Base-by-base conservation (phyloP, 2,329 filamentous ascomycete genomes). In the Colletotrichum chlorophyti region DNA sequence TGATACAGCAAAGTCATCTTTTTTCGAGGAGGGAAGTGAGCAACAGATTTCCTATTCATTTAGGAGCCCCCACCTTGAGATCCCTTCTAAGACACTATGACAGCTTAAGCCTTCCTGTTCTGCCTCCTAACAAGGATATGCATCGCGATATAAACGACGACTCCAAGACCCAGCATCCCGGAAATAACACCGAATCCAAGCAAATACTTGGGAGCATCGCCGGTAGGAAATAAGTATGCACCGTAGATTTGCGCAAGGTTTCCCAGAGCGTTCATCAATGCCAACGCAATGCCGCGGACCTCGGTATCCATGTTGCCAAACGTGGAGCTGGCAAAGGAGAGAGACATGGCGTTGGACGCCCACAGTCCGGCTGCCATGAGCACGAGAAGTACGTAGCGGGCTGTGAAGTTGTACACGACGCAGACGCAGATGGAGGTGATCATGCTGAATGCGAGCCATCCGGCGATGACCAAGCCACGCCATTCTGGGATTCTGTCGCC, bases 211-310 rank as follows among this genome's bases (percentile, higher is more conserved):
- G 82, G 81, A 17, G 69, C 68, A 55, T 84, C 80, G 0, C 70
- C 63, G 0, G 67, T 65, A 0, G 81, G 83, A 66, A 83, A 85
- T 4, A 85, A 63, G 61, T 83, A 78, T 66, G 79, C 75, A 8
- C 82, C 81, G 52, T 84, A 84, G 7, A 85, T 84, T 60, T 82
- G 79, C 0, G 81, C 79, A 2, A 84, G 66, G 53, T 84, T 84
- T 4, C 80, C 82, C 63, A 83, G 71, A 0, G 80, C 80, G 64
- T 84, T 84, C 46, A 84, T 77, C 8, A 83, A 67, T 1, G 81
- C 83, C 2, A 92, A 70, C 0, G 87, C 88, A 1, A 87, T 76
- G 4, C 76, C 76, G 14, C 45, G 45, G 4, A 48, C 45, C 45
- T 48, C 45, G 21, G 45, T 75, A 17, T 73, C 71, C 75, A 84